phyloP scores from a whole-genome alignment of 805 yeast species.

The Candida hungchunana region DNA sequence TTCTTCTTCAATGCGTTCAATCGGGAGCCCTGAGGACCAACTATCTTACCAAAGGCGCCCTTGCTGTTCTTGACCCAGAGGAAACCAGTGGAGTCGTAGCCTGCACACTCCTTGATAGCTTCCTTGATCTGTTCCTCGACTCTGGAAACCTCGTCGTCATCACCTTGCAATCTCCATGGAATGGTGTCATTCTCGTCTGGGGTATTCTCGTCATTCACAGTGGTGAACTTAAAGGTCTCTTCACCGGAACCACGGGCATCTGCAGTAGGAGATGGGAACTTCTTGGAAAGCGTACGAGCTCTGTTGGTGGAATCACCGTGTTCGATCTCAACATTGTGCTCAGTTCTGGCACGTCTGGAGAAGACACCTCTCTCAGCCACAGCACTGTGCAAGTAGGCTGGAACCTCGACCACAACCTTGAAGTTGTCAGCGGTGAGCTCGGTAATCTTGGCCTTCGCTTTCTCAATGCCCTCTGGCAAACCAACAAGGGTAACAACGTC shows the following conservation, averaged over 20 bases:
- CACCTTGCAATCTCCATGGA: constrained; percentile 68
- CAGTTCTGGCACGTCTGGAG: constrained; percentile 47
- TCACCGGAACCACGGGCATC: constrained; percentile 40
- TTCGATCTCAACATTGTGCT: constrained; percentile 52
- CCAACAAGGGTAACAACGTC: constrained; percentile 58
- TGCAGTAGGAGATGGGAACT: constrained; percentile 44
- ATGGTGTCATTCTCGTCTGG: constrained; percentile 33
- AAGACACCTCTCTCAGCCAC: constrained; percentile 67
- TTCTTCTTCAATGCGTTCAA: constrained; percentile 56
- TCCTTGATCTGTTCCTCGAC: constrained; percentile 49
- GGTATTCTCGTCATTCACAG: constrained; percentile 31
- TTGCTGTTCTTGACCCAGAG: constrained; percentile 48
- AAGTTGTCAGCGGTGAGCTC: constrained; percentile 58
- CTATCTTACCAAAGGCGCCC: constrained; percentile 54
- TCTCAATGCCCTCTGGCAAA: constrained; percentile 57
- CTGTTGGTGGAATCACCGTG: constrained; percentile 49
- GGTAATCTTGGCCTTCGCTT: constrained; percentile 56
- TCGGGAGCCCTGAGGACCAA: constrained; percentile 75
- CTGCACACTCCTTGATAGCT: constrained; percentile 43
- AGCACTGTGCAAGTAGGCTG: constrained; percentile 51
- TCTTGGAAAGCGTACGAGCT: constrained; percentile 46
- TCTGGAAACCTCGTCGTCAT: constrained; percentile 42
- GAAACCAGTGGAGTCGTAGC: constrained; percentile 52
- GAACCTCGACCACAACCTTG: constrained; percentile 50
- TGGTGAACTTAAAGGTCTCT: constrained; percentile 41